phyloP scores from a whole-genome alignment of 495 filamentous ascomycete species.

The Tetracladium marchalianum region DNA sequence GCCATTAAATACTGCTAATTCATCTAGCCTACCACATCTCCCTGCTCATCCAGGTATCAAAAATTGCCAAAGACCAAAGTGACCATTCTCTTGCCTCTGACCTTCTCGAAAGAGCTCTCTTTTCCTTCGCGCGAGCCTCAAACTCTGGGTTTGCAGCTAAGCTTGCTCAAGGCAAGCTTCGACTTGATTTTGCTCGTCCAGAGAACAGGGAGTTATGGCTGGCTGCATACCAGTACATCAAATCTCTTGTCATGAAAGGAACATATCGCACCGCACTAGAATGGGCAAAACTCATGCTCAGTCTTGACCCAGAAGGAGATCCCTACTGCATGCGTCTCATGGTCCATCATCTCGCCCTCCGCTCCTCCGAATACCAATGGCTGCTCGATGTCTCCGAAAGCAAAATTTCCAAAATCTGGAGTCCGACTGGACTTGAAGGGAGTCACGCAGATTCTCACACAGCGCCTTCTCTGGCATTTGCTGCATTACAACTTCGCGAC shows the following conservation, averaged over 20 bases:
- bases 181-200: constrained; percentile 64
- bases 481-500: constrained; percentile 59
- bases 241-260: constrained; percentile 75
- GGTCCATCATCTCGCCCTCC: constrained; percentile 75
- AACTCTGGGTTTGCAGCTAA: constrained; percentile 67
- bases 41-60: constrained; percentile 84
- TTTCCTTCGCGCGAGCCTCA: constrained; percentile 79
- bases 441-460: constrained; percentile 50
- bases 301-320: constrained; percentile 62
- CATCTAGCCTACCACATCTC: constrained; percentile 71
- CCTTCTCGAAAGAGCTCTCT: constrained; percentile 82
- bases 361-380: constrained; percentile 64
- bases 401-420: constrained; percentile 30
- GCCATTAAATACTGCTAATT: constrained; percentile 8
- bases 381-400: constrained; percentile 58
- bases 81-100: constrained; percentile 80
- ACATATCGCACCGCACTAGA: constrained; percentile 89
- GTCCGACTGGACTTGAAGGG: constrained; percentile 14
- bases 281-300: constrained; percentile 78
- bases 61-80: constrained; percentile 80
- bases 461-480: constrained; percentile 62
- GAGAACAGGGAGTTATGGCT: constrained; percentile 93
- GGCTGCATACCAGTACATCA: constrained; percentile 79
- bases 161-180: constrained; percentile 68
- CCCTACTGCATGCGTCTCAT: constrained; percentile 71